Base-by-base conservation (phyloP, 768 basidiomycete genomes). In the Phlebiopsis gigantea region DNA sequence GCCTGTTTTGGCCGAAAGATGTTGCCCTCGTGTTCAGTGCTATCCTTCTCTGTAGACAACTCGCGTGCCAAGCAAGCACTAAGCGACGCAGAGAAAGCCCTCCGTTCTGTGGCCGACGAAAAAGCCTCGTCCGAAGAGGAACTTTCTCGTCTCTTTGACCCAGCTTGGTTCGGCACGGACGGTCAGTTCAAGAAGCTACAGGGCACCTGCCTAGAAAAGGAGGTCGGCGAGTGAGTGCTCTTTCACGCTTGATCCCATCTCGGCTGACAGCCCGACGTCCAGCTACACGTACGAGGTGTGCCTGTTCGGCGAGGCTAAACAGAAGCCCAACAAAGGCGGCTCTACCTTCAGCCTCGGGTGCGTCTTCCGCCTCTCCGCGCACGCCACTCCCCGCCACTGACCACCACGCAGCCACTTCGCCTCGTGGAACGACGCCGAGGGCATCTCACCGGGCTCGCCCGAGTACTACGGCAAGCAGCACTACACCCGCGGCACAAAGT, bases 161-260 rank as follows among this genome's bases (percentile, higher is more conserved):
- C 71, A 8, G 69, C 82, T 19, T 80, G 79, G 31, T 97, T 88
- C 62, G 94, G 94, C 19, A 68, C 73, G 1, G 77, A 90, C 25
- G 96, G 92, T 49, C 92, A 97, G 73, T 99, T 93, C 93, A 96
- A 96, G 78, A 97, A 96, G 73, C 80, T 99, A 5, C 88, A 95
- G 21, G 79, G 82, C 5, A 74, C 77, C 1, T 98, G 96, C 64
- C 68, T 98, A 12, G 81, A 84, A 66, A 88, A 84, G 66, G 82
- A 95, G 53, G 77, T 81, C 4, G 96, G 97, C 77, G 96, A 97
- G 91, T 97, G 65, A 68, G 94, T 86, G 21, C 41, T 10, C 22
- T 39, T 52, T n/a, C 29, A 2, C 30, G 12, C 15, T 14, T 12
- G 6, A 30, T 29, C 12, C 7, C 57, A 50, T n/a, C 31, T 25